Base-by-base conservation (phyloP, 805 yeast species). In the Yamadazyma olivae region DNA sequence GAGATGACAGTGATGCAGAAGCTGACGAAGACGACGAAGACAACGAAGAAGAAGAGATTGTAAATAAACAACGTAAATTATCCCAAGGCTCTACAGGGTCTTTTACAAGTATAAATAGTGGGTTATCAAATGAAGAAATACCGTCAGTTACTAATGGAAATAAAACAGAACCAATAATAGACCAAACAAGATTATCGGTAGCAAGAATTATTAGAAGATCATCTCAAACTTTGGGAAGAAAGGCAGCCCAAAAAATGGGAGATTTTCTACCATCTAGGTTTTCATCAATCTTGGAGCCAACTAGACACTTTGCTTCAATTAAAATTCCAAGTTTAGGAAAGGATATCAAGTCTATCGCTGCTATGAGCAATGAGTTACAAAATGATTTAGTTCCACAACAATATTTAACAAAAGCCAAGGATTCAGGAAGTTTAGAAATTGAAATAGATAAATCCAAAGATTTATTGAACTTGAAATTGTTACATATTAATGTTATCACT, bases 231-330 rank as follows among this genome's bases (percentile, higher is more conserved):
- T 64, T 84, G 38, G 90, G 91, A 0, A 64, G 90, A 32, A 78
- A 77, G 44, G 93, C 93, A 1, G 96, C 95, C 0, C 95, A 83
- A 49, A 83, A 80, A 35, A 81, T 89, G 75, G 96, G 95, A 0
- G 86, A 86, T n/a, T 83, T 82, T 43, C 68, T 90, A 16, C 96
- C 96, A 2, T 70, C 80, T 9, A 78, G 84, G 36, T 79, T 90
- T 26, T 77, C 87, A 8, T 85, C 95, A 2, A 81, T 90, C 39
- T 64, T 90, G 49, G 96, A 90, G 52, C 95, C 96, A 10, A 77
- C 85, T 16, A 73, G 99, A 44, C 96, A 90, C 53, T 93, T 87
- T 70, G 97, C 98, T 0, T 85, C 80, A 35, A 70, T 91, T 46
- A 89, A 86, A 55, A 71, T 91, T 15, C 62, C 54, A 30, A 52